Conservation (phyloP, 148 eudicot species). For the Silene uniflora region DNA sequence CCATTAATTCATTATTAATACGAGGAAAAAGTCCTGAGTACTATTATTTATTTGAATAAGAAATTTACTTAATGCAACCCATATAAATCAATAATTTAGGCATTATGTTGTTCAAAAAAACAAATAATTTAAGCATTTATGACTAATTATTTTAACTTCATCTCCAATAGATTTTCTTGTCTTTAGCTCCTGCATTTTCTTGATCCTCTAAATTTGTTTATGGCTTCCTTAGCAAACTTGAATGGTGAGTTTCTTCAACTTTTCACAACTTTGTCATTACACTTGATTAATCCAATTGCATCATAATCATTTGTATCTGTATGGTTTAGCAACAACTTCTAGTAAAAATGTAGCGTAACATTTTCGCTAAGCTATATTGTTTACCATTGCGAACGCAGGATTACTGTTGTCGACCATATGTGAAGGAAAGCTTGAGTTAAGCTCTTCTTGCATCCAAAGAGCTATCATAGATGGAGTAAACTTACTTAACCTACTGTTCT, state of each 20-base stretch:
- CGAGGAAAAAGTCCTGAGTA: too few species aligned
- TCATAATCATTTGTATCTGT: too few species aligned
- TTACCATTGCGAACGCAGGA: conserved; percentile 26
- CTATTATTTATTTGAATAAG: too few species aligned
- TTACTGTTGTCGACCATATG: conserved; percentile 23
- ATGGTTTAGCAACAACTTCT: not conserved
- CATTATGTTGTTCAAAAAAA: too few species aligned
- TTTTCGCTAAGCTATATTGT: not conserved
- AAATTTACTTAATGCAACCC: too few species aligned
- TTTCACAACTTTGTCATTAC: not conserved
- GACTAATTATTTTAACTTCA: not conserved
- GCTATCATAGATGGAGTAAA: conserved; percentile 36
- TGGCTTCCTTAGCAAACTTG: conserved; percentile 2
- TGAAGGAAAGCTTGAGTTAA: conserved; percentile 29
- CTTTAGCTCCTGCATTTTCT: not conserved
- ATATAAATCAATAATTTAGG: too few species aligned
- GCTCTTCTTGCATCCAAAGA: conserved; percentile 35
- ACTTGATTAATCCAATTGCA: not conserved
- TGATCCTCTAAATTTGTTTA: not conserved
- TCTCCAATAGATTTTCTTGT: not conserved
- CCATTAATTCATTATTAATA: too few species aligned
- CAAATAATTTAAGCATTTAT: too few species aligned
- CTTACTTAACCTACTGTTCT: conserved; percentile 33
- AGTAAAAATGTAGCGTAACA: not conserved
- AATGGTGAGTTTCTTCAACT: not conserved